These are phyloP conservation scores for Penicillium sp. DNA, from an alignment of 2,329 filamentous ascomycete species.

Conservation along the genomic window DNA sequence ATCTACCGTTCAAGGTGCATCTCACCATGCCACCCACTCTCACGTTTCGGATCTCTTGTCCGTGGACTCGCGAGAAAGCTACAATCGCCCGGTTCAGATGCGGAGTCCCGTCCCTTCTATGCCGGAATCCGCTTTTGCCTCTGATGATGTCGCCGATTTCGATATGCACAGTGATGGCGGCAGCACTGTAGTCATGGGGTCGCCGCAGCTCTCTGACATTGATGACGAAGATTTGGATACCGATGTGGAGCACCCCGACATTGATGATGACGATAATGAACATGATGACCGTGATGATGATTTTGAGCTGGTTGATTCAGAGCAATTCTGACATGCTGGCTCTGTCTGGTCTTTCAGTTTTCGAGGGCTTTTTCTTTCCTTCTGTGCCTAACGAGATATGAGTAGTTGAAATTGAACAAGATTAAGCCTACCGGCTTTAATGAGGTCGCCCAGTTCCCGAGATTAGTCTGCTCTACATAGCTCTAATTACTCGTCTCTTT, in stretches of 20 bases:
- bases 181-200: slow-evolving; percentile 22
- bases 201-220: slow-evolving; percentile 11
- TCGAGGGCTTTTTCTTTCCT: not conserved
- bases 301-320: slow-evolving; percentile 12
- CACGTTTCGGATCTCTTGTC: slow-evolving; percentile 30
- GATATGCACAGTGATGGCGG: slow-evolving; percentile 27
- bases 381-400: not conserved
- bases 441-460: no score
- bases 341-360: not conserved
- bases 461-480: no score
- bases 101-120: no score
- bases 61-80: slow-evolving; percentile 16
- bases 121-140: not conserved
- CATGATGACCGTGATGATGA: not conserved
- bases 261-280: not conserved
- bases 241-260: slow-evolving; percentile 11
- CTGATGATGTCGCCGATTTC: slow-evolving; percentile 18
- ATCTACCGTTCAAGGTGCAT: slow-evolving; percentile 41
- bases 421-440: not conserved
- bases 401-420: not conserved
- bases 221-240: slow-evolving; percentile 12
- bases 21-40: slow-evolving; percentile 38
- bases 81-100: not conserved
- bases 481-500: no score
- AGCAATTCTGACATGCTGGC: not conserved